Conservation (phyloP, 495 filamentous ascomycete genomes). For the Trichoderma gamsii region DNA sequence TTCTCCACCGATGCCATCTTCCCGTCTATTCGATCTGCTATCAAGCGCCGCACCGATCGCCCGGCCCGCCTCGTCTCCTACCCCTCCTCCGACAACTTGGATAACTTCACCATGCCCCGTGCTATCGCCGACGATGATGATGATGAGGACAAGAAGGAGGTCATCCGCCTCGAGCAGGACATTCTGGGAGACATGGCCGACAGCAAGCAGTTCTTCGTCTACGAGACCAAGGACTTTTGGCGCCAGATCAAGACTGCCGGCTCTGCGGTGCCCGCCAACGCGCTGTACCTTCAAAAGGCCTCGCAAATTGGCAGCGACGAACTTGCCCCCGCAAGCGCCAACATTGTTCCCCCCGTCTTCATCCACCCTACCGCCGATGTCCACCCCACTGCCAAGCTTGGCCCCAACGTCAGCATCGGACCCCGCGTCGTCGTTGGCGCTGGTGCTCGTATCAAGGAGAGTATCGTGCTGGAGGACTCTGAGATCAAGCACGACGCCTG, state of each 20-base stretch:
- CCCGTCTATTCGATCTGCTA: conserved; percentile 88
- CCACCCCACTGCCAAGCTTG: conserved; percentile 92
- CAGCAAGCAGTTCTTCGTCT: conserved; percentile 96
- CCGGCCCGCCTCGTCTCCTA: conserved; percentile 83
- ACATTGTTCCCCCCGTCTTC: conserved; percentile 89
- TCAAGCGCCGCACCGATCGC: conserved; percentile 90
- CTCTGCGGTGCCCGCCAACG: conserved; percentile 94
- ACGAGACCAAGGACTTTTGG: conserved; percentile 99
- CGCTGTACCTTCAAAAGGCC: conserved; percentile 93
- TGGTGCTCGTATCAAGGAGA: conserved; percentile 89
- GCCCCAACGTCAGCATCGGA: conserved; percentile 93
- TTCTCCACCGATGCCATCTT: conserved; percentile 95
- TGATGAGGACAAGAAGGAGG: conserved; percentile 72
- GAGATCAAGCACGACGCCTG: conserved; percentile 98
- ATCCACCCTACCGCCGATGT: conserved; percentile 94
- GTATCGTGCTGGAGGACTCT: conserved; percentile 88
- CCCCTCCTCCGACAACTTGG: conserved; percentile 89
- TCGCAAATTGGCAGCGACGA: conserved; percentile 77
- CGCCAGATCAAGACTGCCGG: conserved; percentile 99
- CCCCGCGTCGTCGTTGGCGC: conserved; percentile 78
- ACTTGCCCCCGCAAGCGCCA: conserved; percentile 76
- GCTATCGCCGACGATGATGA: conserved; percentile 40
- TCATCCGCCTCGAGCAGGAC: conserved; percentile 94
- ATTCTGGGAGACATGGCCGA: conserved; percentile 95
- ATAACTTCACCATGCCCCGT: conserved; percentile 64